Base-by-base conservation (phyloP, 192 early-diverging fungal genomes). In the Haplosporangium gracile region DNA sequence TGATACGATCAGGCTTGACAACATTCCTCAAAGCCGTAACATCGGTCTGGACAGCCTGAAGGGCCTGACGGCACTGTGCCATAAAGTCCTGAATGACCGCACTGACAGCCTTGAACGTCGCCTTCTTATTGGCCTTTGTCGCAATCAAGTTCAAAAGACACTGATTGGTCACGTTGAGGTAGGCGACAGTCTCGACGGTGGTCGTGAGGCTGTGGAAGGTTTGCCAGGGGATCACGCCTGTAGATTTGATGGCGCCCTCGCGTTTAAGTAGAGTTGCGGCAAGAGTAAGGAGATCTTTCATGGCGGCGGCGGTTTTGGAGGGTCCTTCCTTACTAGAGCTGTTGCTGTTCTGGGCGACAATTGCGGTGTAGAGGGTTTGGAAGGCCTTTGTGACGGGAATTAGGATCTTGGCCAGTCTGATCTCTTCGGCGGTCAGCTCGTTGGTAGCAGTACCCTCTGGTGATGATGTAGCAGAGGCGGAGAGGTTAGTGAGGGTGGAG, bases 121-220 rank as follows among this genome's bases (percentile, higher is more conserved):
- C 70, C 71, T 86, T 86, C 76, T 86, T 86, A 71, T 68, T 65
- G 5, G 84, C 74, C 72, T 86, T 86, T 47, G 78, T 86, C 9
- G 84, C 36, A 40, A 86, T 78, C 75, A 86, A 39, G 75, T 86
- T 80, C 20, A 60, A 43, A 60, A 86, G 32, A 51, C 79, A 81
- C 65, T 86, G 84, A 72, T 86, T 86, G 32, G 45, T 32, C 13
- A 86, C 71, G 55, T 86, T 86, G 36, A 86, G 51, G 43, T 86
- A 86, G 2, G 84, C 75, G 18, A 78, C 79, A 0, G 76, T 86
- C 72, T 86, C 84, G 26, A 86, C 79, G 20, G 68, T 76, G 16
- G 34, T 74, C 20, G 84, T 78, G 39, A 86, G 43, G 2, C 18
- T 39, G 26, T 86, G 79, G 75, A 86, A 70, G 2, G 72, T 80